These are phyloP conservation scores for Gentiana straminea DNA, from an alignment of 257 asterid genomes.

Conservation along the genomic window DNA sequence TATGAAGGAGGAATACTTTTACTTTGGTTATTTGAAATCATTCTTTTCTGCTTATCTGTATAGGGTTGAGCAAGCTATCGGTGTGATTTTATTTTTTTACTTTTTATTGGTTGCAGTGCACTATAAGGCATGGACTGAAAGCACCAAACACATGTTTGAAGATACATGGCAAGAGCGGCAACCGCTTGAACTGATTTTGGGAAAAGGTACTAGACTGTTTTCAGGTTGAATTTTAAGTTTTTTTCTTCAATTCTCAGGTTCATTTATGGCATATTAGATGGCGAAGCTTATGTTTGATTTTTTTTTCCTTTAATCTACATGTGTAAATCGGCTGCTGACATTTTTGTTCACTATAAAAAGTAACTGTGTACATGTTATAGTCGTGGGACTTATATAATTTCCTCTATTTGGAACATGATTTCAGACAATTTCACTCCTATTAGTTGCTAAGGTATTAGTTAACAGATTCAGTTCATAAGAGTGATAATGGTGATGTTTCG, in stretches of 20 bases:
- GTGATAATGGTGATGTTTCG: too few relatives aligned
- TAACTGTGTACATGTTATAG: not conserved
- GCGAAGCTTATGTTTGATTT: not conserved
- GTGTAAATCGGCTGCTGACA: not conserved
- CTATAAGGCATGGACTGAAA: slow-evolving; percentile 90
- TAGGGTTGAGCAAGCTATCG: too few relatives aligned
- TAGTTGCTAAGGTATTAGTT: too few relatives aligned
- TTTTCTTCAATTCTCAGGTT: not conserved
- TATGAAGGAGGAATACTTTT: too few relatives aligned
- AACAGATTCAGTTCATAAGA: too few relatives aligned
- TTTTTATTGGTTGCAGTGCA: slow-evolving; percentile 42
- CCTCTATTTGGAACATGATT: too few relatives aligned
- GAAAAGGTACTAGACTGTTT: slow-evolving; percentile 52
- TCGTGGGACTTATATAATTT: too few relatives aligned
- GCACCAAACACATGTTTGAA: slow-evolving; percentile 85
- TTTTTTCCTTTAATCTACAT: not conserved
- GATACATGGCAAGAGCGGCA: slow-evolving; percentile 96
- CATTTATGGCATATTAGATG: too few relatives aligned
- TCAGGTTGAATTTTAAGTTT: not conserved
- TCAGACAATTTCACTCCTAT: too few relatives aligned
- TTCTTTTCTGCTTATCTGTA: too few relatives aligned
- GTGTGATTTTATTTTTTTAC: too few relatives aligned
- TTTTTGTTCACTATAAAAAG: not conserved
- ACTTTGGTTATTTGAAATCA: too few relatives aligned
- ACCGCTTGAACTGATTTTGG: slow-evolving; percentile 79